These are phyloP conservation scores for Aphanomyces cochlioides DNA, from an alignment of 352 stramenopile genomes.

Conservation along the genomic window DNA sequence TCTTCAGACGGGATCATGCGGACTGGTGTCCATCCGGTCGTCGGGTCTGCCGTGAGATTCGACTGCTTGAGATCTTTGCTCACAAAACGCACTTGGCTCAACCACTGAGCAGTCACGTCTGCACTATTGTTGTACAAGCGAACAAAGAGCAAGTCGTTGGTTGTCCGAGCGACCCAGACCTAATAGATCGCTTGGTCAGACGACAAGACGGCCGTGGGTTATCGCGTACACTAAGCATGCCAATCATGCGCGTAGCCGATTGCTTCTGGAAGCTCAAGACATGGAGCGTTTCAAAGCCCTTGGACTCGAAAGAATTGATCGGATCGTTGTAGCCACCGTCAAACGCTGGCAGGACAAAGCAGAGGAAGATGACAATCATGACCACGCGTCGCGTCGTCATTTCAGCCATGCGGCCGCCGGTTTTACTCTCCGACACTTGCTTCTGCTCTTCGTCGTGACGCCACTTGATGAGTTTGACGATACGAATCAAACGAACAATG, in stretches of 20 bases:
- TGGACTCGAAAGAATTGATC: constrained; percentile 83
- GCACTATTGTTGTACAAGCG: neutral
- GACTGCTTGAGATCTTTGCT: constrained; percentile 5
- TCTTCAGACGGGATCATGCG: constrained; percentile 44
- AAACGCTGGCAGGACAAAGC: constrained; percentile 86
- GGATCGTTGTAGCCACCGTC: constrained; percentile 72
- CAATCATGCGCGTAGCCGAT: neutral
- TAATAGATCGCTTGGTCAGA: constrained; percentile 35
- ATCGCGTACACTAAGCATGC: constrained; percentile 22
- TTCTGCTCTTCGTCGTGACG: constrained; percentile 59
- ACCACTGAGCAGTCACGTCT: neutral
- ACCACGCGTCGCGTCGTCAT: constrained; percentile 83
- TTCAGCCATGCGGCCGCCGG: constrained; percentile 86
- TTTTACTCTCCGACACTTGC: constrained; percentile 79
- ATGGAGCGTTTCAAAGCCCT: constrained; percentile 73
- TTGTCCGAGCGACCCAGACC: constrained; percentile 35
- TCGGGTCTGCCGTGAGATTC: constrained; percentile 7
- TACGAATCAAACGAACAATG: constrained; percentile 74
- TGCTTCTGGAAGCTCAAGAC: constrained; percentile 38
- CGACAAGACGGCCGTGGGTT: constrained; percentile 37
- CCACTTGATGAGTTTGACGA: constrained; percentile 85
- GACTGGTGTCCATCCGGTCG: constrained; percentile 38
- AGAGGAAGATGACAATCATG: constrained; percentile 84
- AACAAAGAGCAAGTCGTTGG: constrained; percentile 29
- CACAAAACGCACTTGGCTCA: neutral